These are phyloP conservation scores for Ammopiptanthus mongolicus DNA, from an alignment of 306 rosid species.

Conservation along the genomic window DNA sequence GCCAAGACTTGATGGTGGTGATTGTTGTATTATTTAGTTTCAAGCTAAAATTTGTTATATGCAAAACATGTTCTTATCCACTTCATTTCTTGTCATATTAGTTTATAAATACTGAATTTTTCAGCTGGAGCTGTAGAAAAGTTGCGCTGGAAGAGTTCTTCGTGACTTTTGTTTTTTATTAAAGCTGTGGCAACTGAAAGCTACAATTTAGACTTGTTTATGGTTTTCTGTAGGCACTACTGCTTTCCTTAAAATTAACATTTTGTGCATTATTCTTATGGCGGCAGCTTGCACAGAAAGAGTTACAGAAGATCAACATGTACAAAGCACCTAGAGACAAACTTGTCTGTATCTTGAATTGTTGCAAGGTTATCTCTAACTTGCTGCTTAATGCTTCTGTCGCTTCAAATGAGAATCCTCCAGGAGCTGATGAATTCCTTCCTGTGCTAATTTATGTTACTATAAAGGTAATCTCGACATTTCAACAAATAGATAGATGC, in stretches of 20 bases:
- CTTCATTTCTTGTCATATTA: background rate
- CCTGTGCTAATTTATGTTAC: conserved; percentile 95
- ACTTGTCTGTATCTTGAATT: conserved; percentile 84
- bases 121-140: background rate
- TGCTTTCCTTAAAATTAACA: conserved; percentile 15
- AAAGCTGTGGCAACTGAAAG: background rate
- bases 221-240: background rate
- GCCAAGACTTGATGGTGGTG: background rate
- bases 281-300: conserved; percentile 94
- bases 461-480: conserved; percentile 43
- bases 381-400: conserved; percentile 78
- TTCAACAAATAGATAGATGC: background rate
- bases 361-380: conserved; percentile 92
- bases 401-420: conserved; percentile 74
- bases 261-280: conserved; percentile 12
- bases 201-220: background rate
- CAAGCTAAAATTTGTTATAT: no score
- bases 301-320: conserved; percentile 91
- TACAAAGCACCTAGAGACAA: conserved; percentile 97
- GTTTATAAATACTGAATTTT: conserved; percentile 18
- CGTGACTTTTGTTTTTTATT: background rate
- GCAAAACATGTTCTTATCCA: background rate
- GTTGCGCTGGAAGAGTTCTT: background rate
- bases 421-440: conserved; percentile 97
- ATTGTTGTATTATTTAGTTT: background rate